Evolutionary conservation across 768 basidiomycete species (phyloP).

Genomic region (Ramaria sp.): DNA sequence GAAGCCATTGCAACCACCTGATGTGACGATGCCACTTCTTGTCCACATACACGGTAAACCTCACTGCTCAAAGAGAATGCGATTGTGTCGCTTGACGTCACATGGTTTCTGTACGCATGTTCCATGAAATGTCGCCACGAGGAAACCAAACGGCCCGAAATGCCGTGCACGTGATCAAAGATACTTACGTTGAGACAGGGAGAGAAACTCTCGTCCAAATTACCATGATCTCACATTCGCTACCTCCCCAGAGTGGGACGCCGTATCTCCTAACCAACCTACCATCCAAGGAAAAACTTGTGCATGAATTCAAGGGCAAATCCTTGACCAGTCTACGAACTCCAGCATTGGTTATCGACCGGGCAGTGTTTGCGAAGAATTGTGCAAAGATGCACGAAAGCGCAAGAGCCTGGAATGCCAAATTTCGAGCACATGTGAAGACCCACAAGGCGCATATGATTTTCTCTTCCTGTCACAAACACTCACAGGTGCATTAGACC

Average conservation of each 20-base stretch:
- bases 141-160: background rate
- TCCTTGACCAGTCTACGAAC: conserved; percentile 51
- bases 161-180: background rate
- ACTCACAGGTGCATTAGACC: conserved; percentile 34
- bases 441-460: conserved; percentile 55
- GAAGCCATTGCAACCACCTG: conserved; percentile 47
- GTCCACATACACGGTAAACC: too few relatives aligned
- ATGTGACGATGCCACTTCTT: background rate
- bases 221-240: conserved; percentile 2
- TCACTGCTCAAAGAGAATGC: too few relatives aligned
- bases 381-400: conserved; percentile 63
- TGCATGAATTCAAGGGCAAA: conserved; percentile 47
- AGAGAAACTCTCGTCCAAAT: background rate
- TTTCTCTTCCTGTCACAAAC: background rate
- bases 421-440: conserved; percentile 77
- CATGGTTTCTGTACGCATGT: too few relatives aligned
- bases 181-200: too few relatives aligned
- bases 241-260: conserved; percentile 36
- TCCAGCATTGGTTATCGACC: conserved; percentile 71
- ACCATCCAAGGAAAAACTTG: conserved; percentile 19
- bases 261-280: conserved; percentile 28
- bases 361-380: conserved; percentile 59
- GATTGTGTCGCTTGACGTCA: too few relatives aligned
- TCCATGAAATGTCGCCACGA: too few relatives aligned
- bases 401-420: conserved; percentile 54